These are phyloP conservation scores for Quercus wislizeni DNA, from an alignment of 306 rosid genomes.

Conservation along the genomic window DNA sequence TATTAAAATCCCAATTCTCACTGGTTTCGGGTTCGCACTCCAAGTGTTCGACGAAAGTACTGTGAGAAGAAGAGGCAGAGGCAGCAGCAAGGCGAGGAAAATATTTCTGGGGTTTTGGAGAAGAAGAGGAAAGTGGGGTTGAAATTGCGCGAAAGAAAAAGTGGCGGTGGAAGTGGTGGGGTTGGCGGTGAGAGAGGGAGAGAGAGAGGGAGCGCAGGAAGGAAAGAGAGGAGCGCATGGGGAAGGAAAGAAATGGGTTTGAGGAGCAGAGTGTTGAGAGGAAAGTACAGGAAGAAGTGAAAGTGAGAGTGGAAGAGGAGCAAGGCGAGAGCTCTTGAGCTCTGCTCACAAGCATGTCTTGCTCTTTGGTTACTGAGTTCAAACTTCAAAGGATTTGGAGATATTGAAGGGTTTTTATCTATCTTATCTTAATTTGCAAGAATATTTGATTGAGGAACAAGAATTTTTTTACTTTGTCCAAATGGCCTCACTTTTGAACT, in stretches of 20 bases:
- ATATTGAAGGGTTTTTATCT: not conserved
- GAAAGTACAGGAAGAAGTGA: conserved; percentile 2
- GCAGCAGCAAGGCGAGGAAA: not conserved
- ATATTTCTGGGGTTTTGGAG: not conserved
- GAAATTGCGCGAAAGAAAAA: not conserved
- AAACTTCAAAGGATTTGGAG: not conserved
- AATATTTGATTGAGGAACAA: too few relatives aligned
- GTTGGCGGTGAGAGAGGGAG: conserved; percentile 11
- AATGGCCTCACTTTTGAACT: too few relatives aligned
- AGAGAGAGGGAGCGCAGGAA: conserved; percentile 25
- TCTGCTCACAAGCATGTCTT: conserved; percentile 22
- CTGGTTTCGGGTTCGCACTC: conserved; percentile 18
- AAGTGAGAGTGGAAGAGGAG: not conserved
- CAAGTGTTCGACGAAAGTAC: conserved; percentile 36
- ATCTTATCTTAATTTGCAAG: too few relatives aligned
- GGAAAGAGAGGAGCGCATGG: conserved; percentile 23
- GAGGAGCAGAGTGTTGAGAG: conserved; percentile 2
- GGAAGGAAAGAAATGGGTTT: not conserved
- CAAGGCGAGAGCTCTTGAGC: conserved; percentile 10
- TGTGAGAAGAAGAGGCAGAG: not conserved
- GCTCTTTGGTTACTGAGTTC: not conserved
- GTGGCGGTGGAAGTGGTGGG: conserved; percentile 10
- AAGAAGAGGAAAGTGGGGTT: not conserved
- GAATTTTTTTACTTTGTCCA: too few relatives aligned
- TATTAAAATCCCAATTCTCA: conserved; percentile 11